Evolutionary conservation across 2,329 filamentous ascomycete genomes (phyloP).

Genomic region (Cladophialophora yegresii): DNA sequence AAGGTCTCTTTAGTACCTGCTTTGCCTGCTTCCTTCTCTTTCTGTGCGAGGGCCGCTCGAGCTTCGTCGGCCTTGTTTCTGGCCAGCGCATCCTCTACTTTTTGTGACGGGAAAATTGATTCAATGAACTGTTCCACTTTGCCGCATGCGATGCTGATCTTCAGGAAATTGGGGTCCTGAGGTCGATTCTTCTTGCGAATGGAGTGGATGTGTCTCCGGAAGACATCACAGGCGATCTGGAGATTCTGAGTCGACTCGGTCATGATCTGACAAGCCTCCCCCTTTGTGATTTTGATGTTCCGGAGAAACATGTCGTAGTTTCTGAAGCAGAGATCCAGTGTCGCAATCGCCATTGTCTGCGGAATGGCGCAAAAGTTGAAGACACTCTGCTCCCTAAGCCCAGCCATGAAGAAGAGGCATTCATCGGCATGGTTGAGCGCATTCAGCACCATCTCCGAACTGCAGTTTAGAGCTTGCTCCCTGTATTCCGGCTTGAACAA

Average conservation of each 20-base stretch:
- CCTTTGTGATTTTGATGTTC: constrained; percentile 96
- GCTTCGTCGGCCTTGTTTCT: constrained; percentile 52
- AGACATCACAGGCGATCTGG: constrained; percentile 75
- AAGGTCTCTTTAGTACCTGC: constrained; percentile 58
- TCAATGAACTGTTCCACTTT: constrained; percentile 74
- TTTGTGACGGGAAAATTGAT: constrained; percentile 82
- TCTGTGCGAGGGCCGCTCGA: constrained; percentile 37
- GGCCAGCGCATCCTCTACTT: constrained; percentile 57
- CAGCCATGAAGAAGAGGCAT: constrained; percentile 96
- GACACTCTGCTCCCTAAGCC: constrained; percentile 89
- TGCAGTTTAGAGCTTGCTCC: constrained; percentile 76
- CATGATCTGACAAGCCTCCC: constrained; percentile 89
- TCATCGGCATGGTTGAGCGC: constrained; percentile 85
- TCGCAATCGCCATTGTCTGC: constrained; percentile 96
- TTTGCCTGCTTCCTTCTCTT: constrained; percentile 52
- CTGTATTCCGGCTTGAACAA: constrained; percentile 80
- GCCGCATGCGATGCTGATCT: constrained; percentile 86
- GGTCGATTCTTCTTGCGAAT: constrained; percentile 96
- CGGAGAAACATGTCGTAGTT: constrained; percentile 82
- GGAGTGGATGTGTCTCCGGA: constrained; percentile 72
- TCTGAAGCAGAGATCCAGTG: constrained; percentile 85
- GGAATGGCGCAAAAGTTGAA: constrained; percentile 99
- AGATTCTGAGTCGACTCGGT: constrained; percentile 89
- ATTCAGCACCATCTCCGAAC: constrained; percentile 91
- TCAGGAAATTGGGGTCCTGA: constrained; percentile 84